Evolutionary conservation across 2,329 filamentous ascomycete genomes (phyloP).

Genomic region (Hymenoscyphus albidus): DNA sequence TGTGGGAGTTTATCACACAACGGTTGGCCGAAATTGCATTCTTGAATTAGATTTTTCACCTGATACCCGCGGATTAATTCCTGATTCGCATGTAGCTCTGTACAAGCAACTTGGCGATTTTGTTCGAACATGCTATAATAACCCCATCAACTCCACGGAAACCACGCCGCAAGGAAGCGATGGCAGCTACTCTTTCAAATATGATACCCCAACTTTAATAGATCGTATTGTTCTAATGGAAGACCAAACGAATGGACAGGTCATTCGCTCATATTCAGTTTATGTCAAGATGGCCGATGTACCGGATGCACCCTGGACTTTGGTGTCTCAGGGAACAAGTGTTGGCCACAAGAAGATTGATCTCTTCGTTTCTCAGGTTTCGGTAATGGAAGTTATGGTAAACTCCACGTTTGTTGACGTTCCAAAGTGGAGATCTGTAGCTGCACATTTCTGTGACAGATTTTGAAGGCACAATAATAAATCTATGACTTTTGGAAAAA

Average conservation of each 20-base stretch:
- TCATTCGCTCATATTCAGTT: slow-evolving; percentile 28
- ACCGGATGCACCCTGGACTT: slow-evolving; percentile 21
- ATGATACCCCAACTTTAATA: slow-evolving; percentile 20
- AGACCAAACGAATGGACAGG: slow-evolving; percentile 29
- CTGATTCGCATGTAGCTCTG: slow-evolving; percentile 23
- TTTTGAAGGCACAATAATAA: neutral
- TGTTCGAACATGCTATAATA: slow-evolving; percentile 16
- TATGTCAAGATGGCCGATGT: slow-evolving; percentile 21
- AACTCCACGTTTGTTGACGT: slow-evolving; percentile 28
- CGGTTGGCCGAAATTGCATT: slow-evolving; percentile 29
- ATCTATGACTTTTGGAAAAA: neutral
- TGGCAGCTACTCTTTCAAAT: slow-evolving; percentile 12
- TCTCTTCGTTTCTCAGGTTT: slow-evolving; percentile 20
- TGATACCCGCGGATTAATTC: slow-evolving; percentile 28
- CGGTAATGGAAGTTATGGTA: slow-evolving; percentile 25
- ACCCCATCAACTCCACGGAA: slow-evolving; percentile 10
- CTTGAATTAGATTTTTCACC: slow-evolving; percentile 28
- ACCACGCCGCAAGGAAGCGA: neutral
- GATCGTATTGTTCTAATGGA: slow-evolving; percentile 31
- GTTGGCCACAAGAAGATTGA: slow-evolving; percentile 31
- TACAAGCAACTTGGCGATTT: slow-evolving; percentile 31
- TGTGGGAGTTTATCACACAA: slow-evolving; percentile 29
- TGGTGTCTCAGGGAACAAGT: slow-evolving; percentile 27
- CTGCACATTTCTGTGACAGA: slow-evolving; percentile 24
- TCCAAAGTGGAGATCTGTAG: slow-evolving; percentile 27